Evolutionary conservation across 345 rosid species (phyloP).

Genomic region (Isatis tinctoria): DNA sequence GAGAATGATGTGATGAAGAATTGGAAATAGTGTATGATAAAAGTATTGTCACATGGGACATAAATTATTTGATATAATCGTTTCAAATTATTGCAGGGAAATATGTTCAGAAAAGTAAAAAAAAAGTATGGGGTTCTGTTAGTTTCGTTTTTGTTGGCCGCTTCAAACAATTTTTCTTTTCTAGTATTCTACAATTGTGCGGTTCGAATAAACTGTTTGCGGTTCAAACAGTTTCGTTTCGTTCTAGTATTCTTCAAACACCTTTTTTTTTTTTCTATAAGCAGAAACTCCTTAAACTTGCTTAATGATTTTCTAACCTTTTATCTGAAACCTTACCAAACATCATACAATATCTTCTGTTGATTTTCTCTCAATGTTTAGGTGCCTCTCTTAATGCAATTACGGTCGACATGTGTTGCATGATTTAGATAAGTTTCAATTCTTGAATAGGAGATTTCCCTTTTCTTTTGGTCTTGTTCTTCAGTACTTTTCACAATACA

Average conservation of each 20-base stretch:
- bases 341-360: too few species aligned
- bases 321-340: too few species aligned
- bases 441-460: neutral
- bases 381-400: neutral
- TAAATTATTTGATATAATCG: constrained; percentile 8
- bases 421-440: neutral
- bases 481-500: neutral
- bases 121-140: neutral
- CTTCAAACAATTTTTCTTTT: neutral
- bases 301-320: too few species aligned
- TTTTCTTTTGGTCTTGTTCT: neutral
- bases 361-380: neutral
- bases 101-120: neutral
- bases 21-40: neutral
- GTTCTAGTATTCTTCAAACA: too few species aligned
- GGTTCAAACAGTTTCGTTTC: too few species aligned
- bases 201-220: too few species aligned
- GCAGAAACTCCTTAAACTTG: too few species aligned
- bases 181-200: neutral
- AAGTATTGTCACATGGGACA: neutral
- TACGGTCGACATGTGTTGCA: neutral
- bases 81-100: constrained; percentile 1
- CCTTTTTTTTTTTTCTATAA: too few species aligned
- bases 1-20: neutral
- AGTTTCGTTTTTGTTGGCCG: neutral